Base-by-base conservation (phyloP, 352 stramenopile genomes). In the Phytopythium aichiense region DNA sequence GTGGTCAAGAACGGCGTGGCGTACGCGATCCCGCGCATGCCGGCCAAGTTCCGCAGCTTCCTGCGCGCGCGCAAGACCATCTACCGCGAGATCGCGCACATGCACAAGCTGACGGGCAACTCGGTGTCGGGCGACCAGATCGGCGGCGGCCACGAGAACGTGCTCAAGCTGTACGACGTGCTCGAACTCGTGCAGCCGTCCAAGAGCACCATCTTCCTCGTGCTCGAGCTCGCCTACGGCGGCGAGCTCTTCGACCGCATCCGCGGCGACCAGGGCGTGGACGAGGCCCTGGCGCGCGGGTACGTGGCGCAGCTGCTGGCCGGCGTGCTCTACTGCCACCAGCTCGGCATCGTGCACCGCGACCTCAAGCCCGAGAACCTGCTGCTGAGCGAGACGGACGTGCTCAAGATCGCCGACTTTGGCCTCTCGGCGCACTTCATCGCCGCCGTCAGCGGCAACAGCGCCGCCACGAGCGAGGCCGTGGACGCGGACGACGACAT, bases 311-410 rank as follows among this genome's bases (percentile, higher is more conserved):
- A 98, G 74, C 77, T 98, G 0, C 65, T 98, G 22, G 76, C 75
- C 1, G 93, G 93, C 9, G 86, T 98, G 38, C 65, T 87, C 23
- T 97, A 96, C 61, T 98, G 90, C 68, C 92, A 98, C 61, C 77
- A 94, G 40, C 69, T 94, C 16, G 91, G 92, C 28, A 97, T 99
- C 58, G 94, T 97, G 23, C 93, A 98, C 71, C 87, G 94, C 46
- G 95, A 99, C 66, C 79, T 99, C 13, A 99, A 99, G 72, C 95
- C 96, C 2, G 95, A 99, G 71, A 99, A 99, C 72, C 69, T 99
- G 51, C 78, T 99, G 35, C 79, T 91, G 61, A 98, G 81, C 45
- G 91, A 97, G 50, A 58, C 74, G 20, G 87, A 95, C 33, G 86
- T 97, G 68, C 82, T 98, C 55, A 98, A 98, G 76, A 98, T 98